phyloP scores from a whole-genome alignment of 148 eudicot genomes.

The Silene conica region DNA sequence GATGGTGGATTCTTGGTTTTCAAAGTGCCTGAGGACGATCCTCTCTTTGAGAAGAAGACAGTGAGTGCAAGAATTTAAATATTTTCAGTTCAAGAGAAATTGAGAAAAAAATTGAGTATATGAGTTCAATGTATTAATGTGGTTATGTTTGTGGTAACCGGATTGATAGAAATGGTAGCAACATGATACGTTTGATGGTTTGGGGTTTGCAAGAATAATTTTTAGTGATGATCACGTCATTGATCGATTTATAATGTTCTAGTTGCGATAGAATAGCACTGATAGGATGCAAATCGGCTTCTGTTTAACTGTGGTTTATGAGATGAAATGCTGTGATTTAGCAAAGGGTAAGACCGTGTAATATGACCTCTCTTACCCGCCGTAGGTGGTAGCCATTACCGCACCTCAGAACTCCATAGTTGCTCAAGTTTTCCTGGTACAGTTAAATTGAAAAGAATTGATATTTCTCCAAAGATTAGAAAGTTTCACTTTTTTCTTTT shows the following conservation, averaged over 20 bases:
- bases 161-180: constrained; percentile 1
- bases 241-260: neutral
- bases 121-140: neutral
- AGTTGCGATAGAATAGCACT: neutral
- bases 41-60: constrained; percentile 56
- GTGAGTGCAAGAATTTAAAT: constrained; percentile 22
- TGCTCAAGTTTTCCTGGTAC: neutral
- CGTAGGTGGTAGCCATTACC: too few relatives aligned
- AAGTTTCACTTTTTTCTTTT: neutral
- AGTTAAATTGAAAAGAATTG: neutral
- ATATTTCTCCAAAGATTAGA: neutral
- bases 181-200: neutral
- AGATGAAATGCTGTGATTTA: neutral
- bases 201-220: neutral
- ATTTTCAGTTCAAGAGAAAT: neutral
- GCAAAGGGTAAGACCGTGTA: too few relatives aligned
- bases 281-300: too few relatives aligned
- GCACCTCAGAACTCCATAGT: too few relatives aligned
- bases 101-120: neutral
- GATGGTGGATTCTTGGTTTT: constrained; percentile 43
- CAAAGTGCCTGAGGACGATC: constrained; percentile 53
- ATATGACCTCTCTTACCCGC: too few relatives aligned
- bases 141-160: neutral
- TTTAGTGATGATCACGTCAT: neutral
- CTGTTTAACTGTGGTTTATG: neutral